A percentile compares a stretch with the other conserved stretches of the same genome.
These are phyloP conservation scores for Dactylorhiza incarnata DNA, from an alignment of 106 monocot species.

Conservation along the genomic window DNA sequence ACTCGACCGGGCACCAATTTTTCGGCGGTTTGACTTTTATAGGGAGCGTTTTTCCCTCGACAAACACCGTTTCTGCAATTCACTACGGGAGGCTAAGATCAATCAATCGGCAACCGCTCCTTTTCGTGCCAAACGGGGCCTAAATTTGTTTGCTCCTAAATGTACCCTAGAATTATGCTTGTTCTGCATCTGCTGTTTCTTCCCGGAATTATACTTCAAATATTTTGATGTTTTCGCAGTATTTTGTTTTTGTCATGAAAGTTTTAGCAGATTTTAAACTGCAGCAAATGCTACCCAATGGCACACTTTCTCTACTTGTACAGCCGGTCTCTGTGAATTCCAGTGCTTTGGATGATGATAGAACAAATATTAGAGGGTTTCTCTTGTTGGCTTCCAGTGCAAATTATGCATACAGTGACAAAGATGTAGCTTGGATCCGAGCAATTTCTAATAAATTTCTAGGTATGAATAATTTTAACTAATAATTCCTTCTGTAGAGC, in stretches of 20 bases:
- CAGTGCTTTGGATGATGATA: not conserved
- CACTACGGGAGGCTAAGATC: too few relatives aligned
- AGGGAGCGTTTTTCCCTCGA: too few relatives aligned
- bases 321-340: constrained; percentile 20
- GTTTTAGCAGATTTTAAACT: constrained; percentile 24
- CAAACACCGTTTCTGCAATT: too few relatives aligned
- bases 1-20: too few relatives aligned
- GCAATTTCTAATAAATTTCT: constrained; percentile 35
- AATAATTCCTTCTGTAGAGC: too few relatives aligned
- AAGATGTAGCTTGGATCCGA: constrained; percentile 39
- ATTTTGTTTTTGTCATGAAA: constrained; percentile 2
- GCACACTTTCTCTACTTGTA: constrained; percentile 31
- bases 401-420: constrained; percentile 41
- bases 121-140: too few relatives aligned
- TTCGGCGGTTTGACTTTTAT: too few relatives aligned
- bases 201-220: not conserved
- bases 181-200: not conserved
- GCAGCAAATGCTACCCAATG: constrained; percentile 28
- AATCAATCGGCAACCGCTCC: too few relatives aligned
- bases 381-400: constrained; percentile 33
- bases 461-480: constrained; percentile 13
- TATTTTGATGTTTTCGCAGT: not conserved
- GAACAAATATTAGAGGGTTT: constrained; percentile 8
- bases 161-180: not conserved
- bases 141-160: not conserved